Evolutionary conservation across 176 grass and related monocot species (phyloP), one percentile per base, ranked within the genome.

Genomic region (Panicum miliaceum): DNA sequence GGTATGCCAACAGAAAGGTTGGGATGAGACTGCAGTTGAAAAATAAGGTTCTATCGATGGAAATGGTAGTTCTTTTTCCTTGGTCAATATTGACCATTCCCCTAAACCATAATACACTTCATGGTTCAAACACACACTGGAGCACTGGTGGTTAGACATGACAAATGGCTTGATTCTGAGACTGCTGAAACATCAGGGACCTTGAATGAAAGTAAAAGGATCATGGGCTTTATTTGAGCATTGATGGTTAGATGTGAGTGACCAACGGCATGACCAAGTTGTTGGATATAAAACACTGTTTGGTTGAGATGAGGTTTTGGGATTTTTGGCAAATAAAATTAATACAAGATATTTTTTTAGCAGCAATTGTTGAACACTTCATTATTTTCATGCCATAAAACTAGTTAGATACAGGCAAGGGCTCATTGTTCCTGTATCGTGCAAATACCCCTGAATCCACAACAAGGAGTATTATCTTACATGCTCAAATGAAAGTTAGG

Each of bases 401-500:
- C 62, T 11, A 75, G 12, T 65, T 50, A 64, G 16, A 74, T 25
- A 74, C 32, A 47, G 46, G 16, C 13, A 1, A 65, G 15, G 60
- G 36, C 26, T 53, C 15, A 50, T 13, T 65, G 40, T 14, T 29
- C 43, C 5, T 32, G 29, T 64, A 47, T 36, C 60, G 16, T 35
- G 8, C 10, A 35, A 64, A 50, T 14, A 62, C 29, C 8, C 26
- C 23, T 23, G 38, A 77, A 61, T 61, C 22, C 8, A 27, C 20
- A 29, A 5, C 57, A 13, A 10, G 2, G 52, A 61, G 52, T 6
- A 82, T 12, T 26, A 22, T 80, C 43, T 15, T 61, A 61, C 32
- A 72, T 72, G 62, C 45, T 71, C 26, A 85, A 77, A 7, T 65
- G 68, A 41, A 86, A 56, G 15, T 37, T 85, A 78, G 9, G 38